These are phyloP conservation scores for Leccinum sublutescens DNA, from an alignment of 768 basidiomycete species.

Conservation along the genomic window DNA sequence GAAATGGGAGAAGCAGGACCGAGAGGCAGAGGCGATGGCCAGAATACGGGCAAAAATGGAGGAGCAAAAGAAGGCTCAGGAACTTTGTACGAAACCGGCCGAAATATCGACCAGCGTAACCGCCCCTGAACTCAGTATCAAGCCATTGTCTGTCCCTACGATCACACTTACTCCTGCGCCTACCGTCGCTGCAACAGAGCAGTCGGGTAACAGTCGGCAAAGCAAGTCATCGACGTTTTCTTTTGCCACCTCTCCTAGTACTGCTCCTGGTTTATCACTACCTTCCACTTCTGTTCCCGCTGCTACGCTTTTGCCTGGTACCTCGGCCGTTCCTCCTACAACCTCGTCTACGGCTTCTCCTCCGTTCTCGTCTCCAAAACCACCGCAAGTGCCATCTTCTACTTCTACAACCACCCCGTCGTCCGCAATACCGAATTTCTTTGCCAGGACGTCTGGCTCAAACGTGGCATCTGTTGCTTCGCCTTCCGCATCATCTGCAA, in stretches of 20 bases:
- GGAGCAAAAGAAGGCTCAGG: slow-evolving; percentile 42
- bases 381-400: slow-evolving; percentile 8
- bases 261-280: slow-evolving; percentile 7
- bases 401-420: slow-evolving; percentile 3
- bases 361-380: slow-evolving; percentile 18
- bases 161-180: slow-evolving; percentile 30
- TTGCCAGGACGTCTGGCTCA: slow-evolving; percentile 28
- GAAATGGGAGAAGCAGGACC: slow-evolving; percentile 86
- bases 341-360: slow-evolving; percentile 10
- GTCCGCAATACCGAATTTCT: slow-evolving; percentile 29
- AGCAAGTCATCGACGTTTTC: slow-evolving; percentile 21
- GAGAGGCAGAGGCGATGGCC: slow-evolving; percentile 77
- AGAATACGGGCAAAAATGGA: slow-evolving; percentile 58
- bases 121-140: slow-evolving; percentile 22
- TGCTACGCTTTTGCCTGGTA: slow-evolving; percentile 13
- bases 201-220: slow-evolving; percentile 5
- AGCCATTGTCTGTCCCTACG: slow-evolving; percentile 24
- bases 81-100: slow-evolving; percentile 34
- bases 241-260: slow-evolving; percentile 6
- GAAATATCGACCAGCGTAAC: slow-evolving; percentile 31
- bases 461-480: slow-evolving; percentile 4
- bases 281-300: not conserved
- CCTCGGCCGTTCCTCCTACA: slow-evolving; percentile 8
- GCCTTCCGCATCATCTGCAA: slow-evolving; percentile 4
- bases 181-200: slow-evolving; percentile 4